Evolutionary conservation across 2,329 filamentous ascomycete species (phyloP).

Genomic region (Tolypocladium nubicola): DNA sequence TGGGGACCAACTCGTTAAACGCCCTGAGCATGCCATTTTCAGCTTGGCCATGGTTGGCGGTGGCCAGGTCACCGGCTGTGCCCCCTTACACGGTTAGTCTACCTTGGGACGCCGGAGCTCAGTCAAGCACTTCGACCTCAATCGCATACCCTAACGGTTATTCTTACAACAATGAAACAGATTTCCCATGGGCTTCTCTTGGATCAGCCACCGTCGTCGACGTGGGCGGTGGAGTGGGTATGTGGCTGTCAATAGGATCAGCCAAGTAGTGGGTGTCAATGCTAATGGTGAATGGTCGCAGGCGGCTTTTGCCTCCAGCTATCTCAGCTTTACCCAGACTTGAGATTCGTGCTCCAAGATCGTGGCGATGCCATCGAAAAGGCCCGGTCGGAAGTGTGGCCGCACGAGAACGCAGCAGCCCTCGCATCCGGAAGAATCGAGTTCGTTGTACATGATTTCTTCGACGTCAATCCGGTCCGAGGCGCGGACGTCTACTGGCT

Average conservation of each 20-base stretch:
- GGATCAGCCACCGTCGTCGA: neutral
- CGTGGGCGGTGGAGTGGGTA: neutral
- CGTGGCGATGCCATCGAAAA: constrained; percentile 15
- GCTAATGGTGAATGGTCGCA: neutral
- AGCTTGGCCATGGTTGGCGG: neutral
- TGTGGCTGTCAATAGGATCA: neutral
- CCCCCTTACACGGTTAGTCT: neutral
- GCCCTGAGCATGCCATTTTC: neutral
- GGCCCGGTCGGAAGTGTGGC: constrained; percentile 16
- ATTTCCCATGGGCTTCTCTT: neutral
- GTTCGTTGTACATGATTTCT: constrained; percentile 20
- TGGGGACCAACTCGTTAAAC: neutral
- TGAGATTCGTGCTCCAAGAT: constrained; percentile 26
- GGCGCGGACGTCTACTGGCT: constrained; percentile 20
- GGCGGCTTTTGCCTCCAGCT: constrained; percentile 20
- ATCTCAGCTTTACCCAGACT: constrained; percentile 14
- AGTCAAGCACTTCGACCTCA: too few relatives aligned
- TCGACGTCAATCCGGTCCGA: constrained; percentile 17
- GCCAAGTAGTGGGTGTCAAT: neutral
- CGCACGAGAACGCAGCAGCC: constrained; percentile 12
- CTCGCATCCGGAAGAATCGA: constrained; percentile 7
- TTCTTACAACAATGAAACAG: neutral
- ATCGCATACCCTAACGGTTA: too few relatives aligned
- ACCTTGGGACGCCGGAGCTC: too few relatives aligned
- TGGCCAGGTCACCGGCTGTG: neutral